These are phyloP conservation scores for Chytridium lagenaria DNA, from an alignment of 371 early-diverging fungal genomes.

Conservation along the genomic window DNA sequence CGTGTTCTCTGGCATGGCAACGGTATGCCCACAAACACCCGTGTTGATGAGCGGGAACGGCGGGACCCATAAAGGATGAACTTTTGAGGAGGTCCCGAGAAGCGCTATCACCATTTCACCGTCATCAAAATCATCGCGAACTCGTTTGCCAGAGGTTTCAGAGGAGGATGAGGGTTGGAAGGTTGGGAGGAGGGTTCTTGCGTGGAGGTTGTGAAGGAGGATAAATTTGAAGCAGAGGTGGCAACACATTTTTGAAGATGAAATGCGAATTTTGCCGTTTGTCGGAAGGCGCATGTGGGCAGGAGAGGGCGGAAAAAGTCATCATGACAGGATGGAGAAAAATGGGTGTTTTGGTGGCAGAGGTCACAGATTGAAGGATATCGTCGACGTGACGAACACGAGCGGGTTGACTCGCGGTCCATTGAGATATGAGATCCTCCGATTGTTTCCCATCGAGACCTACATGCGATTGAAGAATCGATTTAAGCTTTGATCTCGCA, in stretches of 20 bases:
- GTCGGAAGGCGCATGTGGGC: neutral
- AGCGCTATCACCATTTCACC: neutral
- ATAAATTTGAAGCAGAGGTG: constrained; percentile 3
- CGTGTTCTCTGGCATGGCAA: no score
- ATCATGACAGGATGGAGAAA: constrained; percentile 8
- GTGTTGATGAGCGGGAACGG: neutral
- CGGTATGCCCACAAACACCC: no score
- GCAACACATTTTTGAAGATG: neutral
- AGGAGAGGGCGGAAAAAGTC: neutral
- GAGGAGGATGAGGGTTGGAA: no score
- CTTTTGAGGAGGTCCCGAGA: neutral
- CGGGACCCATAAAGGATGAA: neutral
- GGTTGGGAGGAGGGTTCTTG: neutral
- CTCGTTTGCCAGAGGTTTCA: neutral
- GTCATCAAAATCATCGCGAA: neutral
- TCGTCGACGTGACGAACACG: neutral
- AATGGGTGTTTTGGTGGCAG: neutral
- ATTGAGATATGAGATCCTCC: neutral
- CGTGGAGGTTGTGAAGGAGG: neutral
- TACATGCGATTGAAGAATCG: neutral
- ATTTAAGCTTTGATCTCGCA: neutral
- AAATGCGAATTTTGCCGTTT: constrained; percentile 13
- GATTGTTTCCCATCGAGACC: neutral
- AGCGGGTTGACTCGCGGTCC: neutral
- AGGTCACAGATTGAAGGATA: neutral